Percentiles rank a stretch among this genome's conserved stretches.
Evolutionary conservation across 768 basidiomycete genomes (phyloP).

Genomic region (Naganishia vishniacii): DNA sequence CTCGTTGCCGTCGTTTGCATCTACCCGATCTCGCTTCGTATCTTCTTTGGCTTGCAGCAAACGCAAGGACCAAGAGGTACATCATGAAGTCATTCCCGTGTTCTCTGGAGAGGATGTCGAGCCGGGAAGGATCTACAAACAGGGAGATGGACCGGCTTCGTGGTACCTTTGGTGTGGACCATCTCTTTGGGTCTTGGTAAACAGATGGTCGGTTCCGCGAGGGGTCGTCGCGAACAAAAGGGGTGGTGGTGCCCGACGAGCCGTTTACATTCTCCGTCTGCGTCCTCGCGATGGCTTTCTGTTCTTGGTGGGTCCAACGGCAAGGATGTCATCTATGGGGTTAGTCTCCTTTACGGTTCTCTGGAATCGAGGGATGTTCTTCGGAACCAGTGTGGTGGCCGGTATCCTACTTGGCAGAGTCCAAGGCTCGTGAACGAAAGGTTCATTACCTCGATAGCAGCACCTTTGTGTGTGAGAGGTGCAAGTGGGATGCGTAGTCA

Average conservation of each 20-base stretch:
- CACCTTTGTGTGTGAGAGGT: constrained; percentile 1
- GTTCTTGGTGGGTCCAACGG: not conserved
- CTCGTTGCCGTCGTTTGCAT: not conserved
- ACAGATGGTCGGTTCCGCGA: not conserved
- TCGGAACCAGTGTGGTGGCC: not conserved
- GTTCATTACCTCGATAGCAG: constrained; percentile 12
- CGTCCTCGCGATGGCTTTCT: not conserved
- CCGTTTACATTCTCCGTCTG: not conserved
- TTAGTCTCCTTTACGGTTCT: constrained; percentile 10
- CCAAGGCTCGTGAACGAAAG: constrained; percentile 13
- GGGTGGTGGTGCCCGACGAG: not conserved
- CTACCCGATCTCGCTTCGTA: constrained; percentile 14
- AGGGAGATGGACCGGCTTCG: constrained; percentile 3
- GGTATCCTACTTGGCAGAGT: not conserved
- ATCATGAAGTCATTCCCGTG: not conserved
- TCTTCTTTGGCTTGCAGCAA: not conserved
- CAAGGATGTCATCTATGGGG: constrained; percentile 1
- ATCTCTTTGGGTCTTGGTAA: constrained; percentile 9
- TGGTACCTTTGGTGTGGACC: not conserved
- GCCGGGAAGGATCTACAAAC: not conserved
- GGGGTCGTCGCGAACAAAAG: constrained; percentile 9
- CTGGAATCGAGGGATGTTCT: constrained; percentile 1
- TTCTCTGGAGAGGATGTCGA: not conserved
- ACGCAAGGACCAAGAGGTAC: not conserved
- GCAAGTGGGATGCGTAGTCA: not conserved